Base-by-base conservation (phyloP, 208 protist genomes). In the Leishmania amazonensis region DNA sequence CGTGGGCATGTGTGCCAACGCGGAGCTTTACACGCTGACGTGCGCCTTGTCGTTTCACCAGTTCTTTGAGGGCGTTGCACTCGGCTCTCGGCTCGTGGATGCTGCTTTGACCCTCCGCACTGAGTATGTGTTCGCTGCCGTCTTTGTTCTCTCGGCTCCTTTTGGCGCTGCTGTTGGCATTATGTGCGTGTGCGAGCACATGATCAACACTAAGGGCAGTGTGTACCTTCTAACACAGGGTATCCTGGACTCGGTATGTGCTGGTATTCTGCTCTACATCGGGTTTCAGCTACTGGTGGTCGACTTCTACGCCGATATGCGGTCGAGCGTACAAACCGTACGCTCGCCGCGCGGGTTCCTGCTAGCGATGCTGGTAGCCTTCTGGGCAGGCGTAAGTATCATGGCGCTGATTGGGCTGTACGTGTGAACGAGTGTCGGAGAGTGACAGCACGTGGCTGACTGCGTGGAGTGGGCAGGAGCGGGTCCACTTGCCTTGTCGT, bases 221-320 rank as follows among this genome's bases (percentile, higher is more conserved):
- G 75, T 79, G 1, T 95, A 92, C 70, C 76, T 93, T 4, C 74
- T 88, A 3, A 82, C 83, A 19, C 86, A 92, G 54, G 89, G 87
- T 62, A 85, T 94, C 21, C 72, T 88, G 68, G 86, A 93, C 51
- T 76, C 90, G 0, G 49, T 90, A 8, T 96, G 92, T 74, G 84
- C 87, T 7, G 92, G 92, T 21, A 91, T 96, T 47, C 79, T 96
- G 42, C 85, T 96, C 35, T 96, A 96, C 76, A 74, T 94, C 31
- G 89, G 82, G 21, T 91, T 91, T 76, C 71, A 84, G 60, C 72
- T 96, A 31, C 83, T 96, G 53, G 60, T 93, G 58, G 78, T 62
- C 74, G 90, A 96, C 79, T 96, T 96, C 72, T 81, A 89, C 15
- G n/a, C 67, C 21, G 92, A 96, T 67, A 47, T 86, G 74, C 75